Base-by-base conservation (phyloP, 148 eudicot genomes). In the Rhododendron williamsianum region DNA sequence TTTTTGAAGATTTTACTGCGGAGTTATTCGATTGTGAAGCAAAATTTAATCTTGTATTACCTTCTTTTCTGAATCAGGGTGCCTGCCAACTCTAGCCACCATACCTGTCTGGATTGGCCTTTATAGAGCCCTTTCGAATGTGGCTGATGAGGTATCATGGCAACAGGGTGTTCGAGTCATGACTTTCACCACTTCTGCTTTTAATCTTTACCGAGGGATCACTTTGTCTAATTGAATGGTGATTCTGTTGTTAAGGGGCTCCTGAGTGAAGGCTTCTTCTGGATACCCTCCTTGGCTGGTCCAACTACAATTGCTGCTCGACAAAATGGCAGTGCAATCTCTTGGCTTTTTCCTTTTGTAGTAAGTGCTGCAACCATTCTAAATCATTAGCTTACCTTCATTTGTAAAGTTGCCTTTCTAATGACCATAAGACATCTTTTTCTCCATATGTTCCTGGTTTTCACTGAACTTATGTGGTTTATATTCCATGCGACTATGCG, bases 31-130 rank as follows among this genome's bases (percentile, higher is more conserved):
- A 72, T 73, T 71, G 45, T 16, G 6, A 73, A 43, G 69, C 33
- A 2, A 58, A 25, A 43, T 19, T 52, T 48, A 11, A 25, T 33
- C 30, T 23, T 1, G 38, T 21, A 15, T 85, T 51, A 12, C 48
- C 36, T 43, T 52, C 81, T 81, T 77, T 76, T 85, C 54, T 86
- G 46, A 56, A 7, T 72, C 87, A 97, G 99, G 99, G 72, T 97
- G 98, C 84, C 89, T 97, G 88, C 99, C 98, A 41, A 97, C 99
- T 9, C 93, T 97, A 48, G 95, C 94, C 83, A 97, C 99, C 13
- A 97, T 97, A 85, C 99, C 99, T 3, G 96, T 97, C 85, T 97
- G 99, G 99, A 97, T 97, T 83, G 98, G 99, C 80, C 98, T 97
- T 45, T 95, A 97, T 81, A 92, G 98, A 86, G 98, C 99, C 49